Conservation (phyloP, 2,329 filamentous ascomycete genomes). For the Didymella lethalis region DNA sequence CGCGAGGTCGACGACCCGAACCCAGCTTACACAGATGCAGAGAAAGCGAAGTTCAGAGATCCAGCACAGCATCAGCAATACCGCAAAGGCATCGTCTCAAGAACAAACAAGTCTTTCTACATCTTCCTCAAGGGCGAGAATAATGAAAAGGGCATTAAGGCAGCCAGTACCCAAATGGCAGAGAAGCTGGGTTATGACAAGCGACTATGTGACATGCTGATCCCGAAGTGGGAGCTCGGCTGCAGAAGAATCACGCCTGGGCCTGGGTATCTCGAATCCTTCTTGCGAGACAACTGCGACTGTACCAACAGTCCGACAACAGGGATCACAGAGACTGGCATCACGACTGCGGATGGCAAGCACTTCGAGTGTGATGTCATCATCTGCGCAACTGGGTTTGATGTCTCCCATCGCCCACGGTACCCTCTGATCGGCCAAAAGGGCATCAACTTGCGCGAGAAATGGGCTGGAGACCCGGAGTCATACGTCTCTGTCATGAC, state of each 20-base stretch:
- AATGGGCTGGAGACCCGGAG: neutral
- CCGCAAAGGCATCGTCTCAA: conserved; percentile 29
- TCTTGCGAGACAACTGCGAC: conserved; percentile 57
- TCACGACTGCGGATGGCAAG: neutral
- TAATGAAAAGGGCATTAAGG: conserved; percentile 18
- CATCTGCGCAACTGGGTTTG: neutral
- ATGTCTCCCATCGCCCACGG: neutral
- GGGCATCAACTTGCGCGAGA: neutral
- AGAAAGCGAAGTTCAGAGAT: conserved; percentile 30
- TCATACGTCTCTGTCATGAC: neutral
- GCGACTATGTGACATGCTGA: conserved; percentile 30
- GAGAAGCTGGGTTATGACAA: conserved; percentile 29
- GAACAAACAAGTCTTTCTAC: conserved; percentile 33
- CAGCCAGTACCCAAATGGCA: neutral
- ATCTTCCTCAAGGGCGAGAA: conserved; percentile 33
- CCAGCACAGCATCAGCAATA: conserved; percentile 27
- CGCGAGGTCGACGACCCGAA: conserved; percentile 33
- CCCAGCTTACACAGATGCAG: conserved; percentile 28
- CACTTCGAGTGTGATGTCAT: neutral
- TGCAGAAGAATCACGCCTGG: conserved; percentile 55
- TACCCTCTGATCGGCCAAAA: neutral
- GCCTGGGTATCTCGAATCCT: conserved; percentile 58
- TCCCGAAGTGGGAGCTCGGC: conserved; percentile 35
- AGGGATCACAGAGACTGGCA: neutral
- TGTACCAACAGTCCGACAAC: conserved; percentile 50